Base-by-base conservation (phyloP, 2,329 filamentous ascomycete genomes). In the Metarhizium anisopliae region DNA sequence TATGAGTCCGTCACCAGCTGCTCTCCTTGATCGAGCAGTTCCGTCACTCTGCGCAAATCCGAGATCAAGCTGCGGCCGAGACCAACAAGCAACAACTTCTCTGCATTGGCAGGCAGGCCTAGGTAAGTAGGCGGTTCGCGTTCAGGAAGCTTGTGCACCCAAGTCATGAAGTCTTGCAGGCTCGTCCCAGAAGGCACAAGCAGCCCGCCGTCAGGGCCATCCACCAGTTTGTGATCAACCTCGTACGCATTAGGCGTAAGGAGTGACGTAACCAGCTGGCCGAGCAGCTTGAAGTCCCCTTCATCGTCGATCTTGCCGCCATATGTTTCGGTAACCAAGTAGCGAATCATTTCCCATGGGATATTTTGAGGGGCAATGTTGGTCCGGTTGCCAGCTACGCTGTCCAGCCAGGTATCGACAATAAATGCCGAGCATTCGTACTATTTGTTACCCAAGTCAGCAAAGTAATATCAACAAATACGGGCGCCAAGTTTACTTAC, bases 371-470 rank as follows among this genome's bases (percentile, higher is more conserved):
- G 94, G 2, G 92, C 90, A 63, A 99, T 86, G 70, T 99, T 99
- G 58, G 90, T 93, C 57, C 94, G 86, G 61, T 87, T 90, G 63
- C 87, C 84, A 2, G 93, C 89, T 36, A 90, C 84, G 4, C 78
- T 79, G 63, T 96, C 90, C 60, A 96, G 80, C 94, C 94, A 99
- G 36, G 87, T 89, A 68, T 99, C 94, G 63, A 97, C 90, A 61
- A 99, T 95, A 71, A 90, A 94, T 55, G 90, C 90, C 50, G 89
- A 96, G 74, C 94, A 99, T 80, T 99, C 93, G 72, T 97, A 97
- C 89, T 94, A 54, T 47, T 42, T 35, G 6, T 35, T 35, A 18
- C 29, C 11, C n/a, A n/a, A 10, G 20, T 56, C 36, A 56, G 55
- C 29, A 50, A 32, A 60, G 25, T 59, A 54, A 61, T 55, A 51